phyloP scores from a whole-genome alignment of 2,329 filamentous ascomycete genomes.

The Lasiodiplodia theobromae region DNA sequence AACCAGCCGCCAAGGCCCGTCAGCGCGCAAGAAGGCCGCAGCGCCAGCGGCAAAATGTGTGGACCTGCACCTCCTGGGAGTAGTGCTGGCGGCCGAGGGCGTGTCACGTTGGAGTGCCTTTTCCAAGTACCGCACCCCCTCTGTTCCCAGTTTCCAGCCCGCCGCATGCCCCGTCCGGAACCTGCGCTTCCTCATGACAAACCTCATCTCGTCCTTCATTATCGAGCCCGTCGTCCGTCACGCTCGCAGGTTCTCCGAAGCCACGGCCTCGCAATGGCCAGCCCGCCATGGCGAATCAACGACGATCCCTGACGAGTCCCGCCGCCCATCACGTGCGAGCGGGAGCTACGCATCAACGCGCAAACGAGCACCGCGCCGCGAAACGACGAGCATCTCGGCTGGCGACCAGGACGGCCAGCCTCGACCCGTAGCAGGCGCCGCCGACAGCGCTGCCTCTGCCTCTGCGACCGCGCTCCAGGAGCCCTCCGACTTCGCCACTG shows the following conservation, averaged over 20 bases:
- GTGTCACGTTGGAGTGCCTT: slow-evolving; percentile 25
- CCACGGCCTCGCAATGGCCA: slow-evolving; percentile 17
- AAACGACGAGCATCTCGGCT: slow-evolving; percentile 8
- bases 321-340: slow-evolving; percentile 35
- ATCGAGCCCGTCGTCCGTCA: slow-evolving; percentile 50
- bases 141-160: slow-evolving; percentile 23
- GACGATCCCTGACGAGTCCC: slow-evolving; percentile 24
- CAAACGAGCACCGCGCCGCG: slow-evolving; percentile 1
- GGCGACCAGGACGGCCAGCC: background rate
- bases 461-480: slow-evolving; percentile 18
- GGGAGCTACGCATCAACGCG: slow-evolving; percentile 8
- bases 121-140: slow-evolving; percentile 20
- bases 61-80: slow-evolving; percentile 20
- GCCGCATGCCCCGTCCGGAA: slow-evolving; percentile 2
- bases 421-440: background rate
- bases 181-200: slow-evolving; percentile 41
- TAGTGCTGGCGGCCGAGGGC: slow-evolving; percentile 16
- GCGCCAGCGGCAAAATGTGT: slow-evolving; percentile 14
- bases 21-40: background rate
- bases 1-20: slow-evolving; percentile 4
- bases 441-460: background rate
- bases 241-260: slow-evolving; percentile 46
- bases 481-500: slow-evolving; percentile 30
- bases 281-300: slow-evolving; percentile 27
- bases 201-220: slow-evolving; percentile 48